Percentiles rank a stretch among this genome's conserved stretches.
These are phyloP conservation scores for Sisymbrium altissimum DNA, from an alignment of 345 rosid genomes.

Conservation along the genomic window DNA sequence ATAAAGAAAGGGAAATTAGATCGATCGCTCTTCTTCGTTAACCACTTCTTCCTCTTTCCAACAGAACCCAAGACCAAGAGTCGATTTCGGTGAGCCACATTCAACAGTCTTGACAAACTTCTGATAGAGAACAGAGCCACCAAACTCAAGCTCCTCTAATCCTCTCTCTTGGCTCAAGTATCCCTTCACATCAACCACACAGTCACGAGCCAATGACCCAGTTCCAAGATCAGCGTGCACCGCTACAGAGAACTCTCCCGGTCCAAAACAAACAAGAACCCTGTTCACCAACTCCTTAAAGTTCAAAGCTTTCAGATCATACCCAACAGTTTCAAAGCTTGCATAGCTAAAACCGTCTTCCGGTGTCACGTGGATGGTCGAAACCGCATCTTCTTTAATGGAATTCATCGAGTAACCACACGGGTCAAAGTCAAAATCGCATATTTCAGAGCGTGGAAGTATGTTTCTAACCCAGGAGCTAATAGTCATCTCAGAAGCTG, in stretches of 20 bases:
- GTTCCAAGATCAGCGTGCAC: conserved; percentile 43
- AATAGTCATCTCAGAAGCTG: conserved; percentile 54
- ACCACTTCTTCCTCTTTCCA: conserved; percentile 51
- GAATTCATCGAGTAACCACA: conserved; percentile 88
- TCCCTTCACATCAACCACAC: conserved; percentile 42
- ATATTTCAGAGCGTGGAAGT: conserved; percentile 60
- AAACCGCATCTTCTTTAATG: conserved; percentile 62
- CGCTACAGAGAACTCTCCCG: conserved; percentile 58
- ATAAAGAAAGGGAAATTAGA: not conserved
- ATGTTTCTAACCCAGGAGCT: conserved; percentile 71
- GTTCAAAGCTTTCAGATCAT: conserved; percentile 39
- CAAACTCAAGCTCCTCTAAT: conserved; percentile 50
- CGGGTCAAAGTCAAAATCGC: conserved; percentile 75
- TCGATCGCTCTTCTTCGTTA: conserved; percentile 39
- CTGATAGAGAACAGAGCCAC: conserved; percentile 57
- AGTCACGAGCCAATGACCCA: conserved; percentile 22
- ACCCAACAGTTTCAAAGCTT: conserved; percentile 73
- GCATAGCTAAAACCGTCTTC: conserved; percentile 86
- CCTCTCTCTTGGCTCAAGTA: conserved; percentile 47
- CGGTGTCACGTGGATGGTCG: conserved; percentile 77
- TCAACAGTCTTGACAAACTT: conserved; percentile 34
- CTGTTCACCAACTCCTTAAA: conserved; percentile 47
- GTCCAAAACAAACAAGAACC: conserved; percentile 60
- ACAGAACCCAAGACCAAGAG: conserved; percentile 49
- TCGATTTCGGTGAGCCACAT: conserved; percentile 50